Percentiles rank a stretch among this genome's conserved stretches.
phyloP scores from a whole-genome alignment of 2,329 filamentous ascomycete species.

The Boeremia exigua region DNA sequence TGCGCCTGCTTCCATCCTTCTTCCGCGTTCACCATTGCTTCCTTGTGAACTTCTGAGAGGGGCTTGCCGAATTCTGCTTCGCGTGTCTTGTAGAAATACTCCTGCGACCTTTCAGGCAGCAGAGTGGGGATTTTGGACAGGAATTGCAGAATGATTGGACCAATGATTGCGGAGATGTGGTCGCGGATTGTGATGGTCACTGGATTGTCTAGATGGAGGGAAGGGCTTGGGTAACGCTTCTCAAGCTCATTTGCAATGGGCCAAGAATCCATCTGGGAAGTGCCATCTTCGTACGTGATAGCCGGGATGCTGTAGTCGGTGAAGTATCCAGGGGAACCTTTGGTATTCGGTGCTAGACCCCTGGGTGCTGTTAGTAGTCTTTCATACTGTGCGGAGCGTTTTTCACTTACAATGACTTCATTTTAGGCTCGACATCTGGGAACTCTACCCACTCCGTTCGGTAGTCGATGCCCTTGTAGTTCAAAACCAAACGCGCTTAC shows the following conservation, averaged over 20 bases:
- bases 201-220: constrained; percentile 64
- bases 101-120: constrained; percentile 58
- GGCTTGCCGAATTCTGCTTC: constrained; percentile 58
- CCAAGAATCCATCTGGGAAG: constrained; percentile 68
- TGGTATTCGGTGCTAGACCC: constrained; percentile 56
- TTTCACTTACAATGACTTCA: constrained; percentile 60
- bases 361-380: constrained; percentile 20
- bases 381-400: not conserved
- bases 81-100: constrained; percentile 65
- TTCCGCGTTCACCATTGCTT: constrained; percentile 55
- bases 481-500: constrained; percentile 68
- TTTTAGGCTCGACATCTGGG: constrained; percentile 64
- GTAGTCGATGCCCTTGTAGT: constrained; percentile 72
- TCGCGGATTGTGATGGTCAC: constrained; percentile 55
- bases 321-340: constrained; percentile 38
- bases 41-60: constrained; percentile 57
- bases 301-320: constrained; percentile 62
- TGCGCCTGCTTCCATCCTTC: constrained; percentile 57
- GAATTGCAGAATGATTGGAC: constrained; percentile 24
- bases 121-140: constrained; percentile 60
- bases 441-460: constrained; percentile 74
- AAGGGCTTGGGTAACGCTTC: constrained; percentile 62
- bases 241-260: constrained; percentile 67
- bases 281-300: constrained; percentile 62
- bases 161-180: constrained; percentile 40